Evolutionary conservation across 108 stramenopile species (phyloP), one percentile per base, ranked within the genome.

Genomic region (Epipyxis sp.): DNA sequence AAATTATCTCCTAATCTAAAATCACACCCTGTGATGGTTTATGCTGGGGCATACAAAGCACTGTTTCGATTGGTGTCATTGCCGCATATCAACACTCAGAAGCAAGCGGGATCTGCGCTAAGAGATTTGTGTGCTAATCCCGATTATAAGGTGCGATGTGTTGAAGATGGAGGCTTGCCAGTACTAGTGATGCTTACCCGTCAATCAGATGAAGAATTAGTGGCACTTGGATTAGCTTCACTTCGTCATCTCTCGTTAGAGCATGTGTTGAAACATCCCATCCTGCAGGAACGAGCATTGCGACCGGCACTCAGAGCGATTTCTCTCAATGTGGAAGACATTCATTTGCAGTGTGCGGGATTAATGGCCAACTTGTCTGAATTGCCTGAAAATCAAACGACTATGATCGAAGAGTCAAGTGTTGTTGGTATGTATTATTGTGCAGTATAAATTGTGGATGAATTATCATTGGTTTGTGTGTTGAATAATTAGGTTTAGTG

Each of bases 321-420:
- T 40, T 59, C 69, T 42, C 82, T 82, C 76, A 86, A 85, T 20
- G 89, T 87, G 62, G 90, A 87, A 30, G 90, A 92, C 59, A 82
- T 92, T 69, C 74, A 78, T 78, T 88, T 86, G 65, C 91, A 92
- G 83, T 61, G 86, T 76, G 90, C 91, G 25, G 92, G 90, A 32
- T 61, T 89, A 2, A 59, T 92, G 57, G 92, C 91, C 34, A 92
- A 92, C 79, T 77, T 91, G 61, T 86, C 86, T 40, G 91, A 90
- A 76, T 84, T 84, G 42, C 82, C 72, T 27, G 82, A 87, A 62
- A 91, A 91, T 80, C 92, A 91, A 37, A 10, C 25, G 61, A 32
- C 34, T 29, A 65, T 65, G 61, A 32, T 65, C 13, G 61, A 65
- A 37, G 61, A 65, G 25, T 65, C 61, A 16, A 37, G 30, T 6